Evolutionary conservation across 2,329 filamentous ascomycete genomes (phyloP).

Genomic region (Dryadomyces quercivorus): DNA sequence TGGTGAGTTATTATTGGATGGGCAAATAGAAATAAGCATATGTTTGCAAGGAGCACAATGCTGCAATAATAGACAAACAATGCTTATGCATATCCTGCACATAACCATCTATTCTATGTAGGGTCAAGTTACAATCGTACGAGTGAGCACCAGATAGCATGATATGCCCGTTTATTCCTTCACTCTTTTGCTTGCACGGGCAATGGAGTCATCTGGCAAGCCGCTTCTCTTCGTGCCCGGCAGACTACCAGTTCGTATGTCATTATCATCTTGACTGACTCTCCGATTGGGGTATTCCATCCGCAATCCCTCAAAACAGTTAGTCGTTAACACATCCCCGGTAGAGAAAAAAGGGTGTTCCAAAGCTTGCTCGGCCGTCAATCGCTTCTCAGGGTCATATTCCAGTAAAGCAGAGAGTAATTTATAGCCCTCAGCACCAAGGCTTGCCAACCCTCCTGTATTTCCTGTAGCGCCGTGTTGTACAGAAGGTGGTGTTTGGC

Average conservation of each 20-base stretch:
- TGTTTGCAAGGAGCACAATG: too few species aligned
- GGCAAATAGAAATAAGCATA: too few species aligned
- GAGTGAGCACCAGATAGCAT: background rate
- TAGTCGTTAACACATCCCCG: slow-evolving; percentile 59
- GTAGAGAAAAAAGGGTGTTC: slow-evolving; percentile 79
- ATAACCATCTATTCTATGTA: too few species aligned
- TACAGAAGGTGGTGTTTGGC: slow-evolving; percentile 22
- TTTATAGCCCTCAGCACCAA: slow-evolving; percentile 68
- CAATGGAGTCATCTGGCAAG: slow-evolving; percentile 66
- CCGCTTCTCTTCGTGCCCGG: slow-evolving; percentile 86
- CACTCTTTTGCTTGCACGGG: slow-evolving; percentile 47
- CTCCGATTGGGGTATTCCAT: slow-evolving; percentile 81
- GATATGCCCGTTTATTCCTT: slow-evolving; percentile 31
- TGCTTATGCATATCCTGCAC: too few species aligned
- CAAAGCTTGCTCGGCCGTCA: slow-evolving; percentile 82
- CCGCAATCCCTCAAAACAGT: slow-evolving; percentile 85
- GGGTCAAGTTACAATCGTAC: background rate
- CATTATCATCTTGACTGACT: slow-evolving; percentile 90
- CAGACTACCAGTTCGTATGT: slow-evolving; percentile 80
- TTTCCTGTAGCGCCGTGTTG: slow-evolving; percentile 28
- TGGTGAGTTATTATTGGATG: too few species aligned
- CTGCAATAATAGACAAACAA: too few species aligned
- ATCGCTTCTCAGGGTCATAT: slow-evolving; percentile 80
- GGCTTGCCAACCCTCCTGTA: slow-evolving; percentile 35
- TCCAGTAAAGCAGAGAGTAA: slow-evolving; percentile 74